Conservation (phyloP, 2,329 filamentous ascomycete species). For the Fusarium brachygibbosum region DNA sequence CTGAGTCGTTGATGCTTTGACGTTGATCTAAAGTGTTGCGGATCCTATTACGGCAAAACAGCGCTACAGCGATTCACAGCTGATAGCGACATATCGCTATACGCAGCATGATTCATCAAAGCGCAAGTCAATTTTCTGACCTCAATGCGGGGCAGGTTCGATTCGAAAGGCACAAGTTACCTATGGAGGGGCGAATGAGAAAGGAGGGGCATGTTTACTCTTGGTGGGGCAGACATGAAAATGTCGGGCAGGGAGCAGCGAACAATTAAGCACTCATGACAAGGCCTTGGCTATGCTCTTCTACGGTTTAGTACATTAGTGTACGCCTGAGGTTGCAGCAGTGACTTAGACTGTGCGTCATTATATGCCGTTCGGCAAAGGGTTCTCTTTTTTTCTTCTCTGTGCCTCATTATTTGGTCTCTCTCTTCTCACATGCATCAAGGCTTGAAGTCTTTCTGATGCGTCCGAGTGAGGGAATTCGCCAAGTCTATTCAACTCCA, state of each 20-base stretch:
- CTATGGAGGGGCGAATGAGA: constrained; percentile 44
- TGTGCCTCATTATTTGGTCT: constrained; percentile 21
- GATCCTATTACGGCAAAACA: constrained; percentile 43
- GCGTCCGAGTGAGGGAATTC: constrained; percentile 38
- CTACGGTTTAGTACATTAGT: constrained; percentile 19
- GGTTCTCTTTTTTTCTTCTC: constrained; percentile 16
- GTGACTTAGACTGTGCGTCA: constrained; percentile 42
- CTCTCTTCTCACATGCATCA: constrained; percentile 31
- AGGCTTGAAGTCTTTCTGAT: constrained; percentile 28
- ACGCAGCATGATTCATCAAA: constrained; percentile 15
- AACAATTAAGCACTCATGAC: constrained; percentile 41
- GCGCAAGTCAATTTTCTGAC: constrained; percentile 11
- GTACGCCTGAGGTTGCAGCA: constrained; percentile 34
- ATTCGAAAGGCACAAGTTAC: constrained; percentile 22
- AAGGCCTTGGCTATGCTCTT: constrained; percentile 29
- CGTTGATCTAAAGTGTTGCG: constrained; percentile 38
- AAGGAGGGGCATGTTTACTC: constrained; percentile 45
- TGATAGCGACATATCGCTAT: constrained; percentile 40
- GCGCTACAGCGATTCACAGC: constrained; percentile 35
- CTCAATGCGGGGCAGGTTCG: constrained; percentile 43
- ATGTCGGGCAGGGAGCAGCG: constrained; percentile 23
- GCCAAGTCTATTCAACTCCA: constrained; percentile 41
- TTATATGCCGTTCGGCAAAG: constrained; percentile 30
- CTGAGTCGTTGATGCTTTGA: constrained; percentile 45
- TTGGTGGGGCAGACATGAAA: constrained; percentile 45